These are phyloP conservation scores for Gentiana dahurica DNA, from an alignment of 257 asterid species.

Conservation along the genomic window DNA sequence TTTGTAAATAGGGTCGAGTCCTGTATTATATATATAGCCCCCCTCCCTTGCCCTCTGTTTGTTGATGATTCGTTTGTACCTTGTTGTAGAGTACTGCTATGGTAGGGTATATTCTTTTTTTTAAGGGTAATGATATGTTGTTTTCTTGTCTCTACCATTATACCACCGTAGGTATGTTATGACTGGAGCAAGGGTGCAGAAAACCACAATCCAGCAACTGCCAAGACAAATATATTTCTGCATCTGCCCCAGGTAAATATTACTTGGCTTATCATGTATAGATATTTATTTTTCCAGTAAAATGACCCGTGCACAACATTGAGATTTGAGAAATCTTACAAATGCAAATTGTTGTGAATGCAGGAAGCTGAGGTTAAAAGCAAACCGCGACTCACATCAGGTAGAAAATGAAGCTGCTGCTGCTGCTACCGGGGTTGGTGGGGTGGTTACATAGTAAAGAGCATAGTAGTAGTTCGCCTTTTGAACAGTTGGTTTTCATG, in stretches of 20 bases:
- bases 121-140: background rate
- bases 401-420: constrained; percentile 48
- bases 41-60: too few relatives aligned
- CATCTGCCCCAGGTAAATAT: constrained; percentile 69
- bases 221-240: constrained; percentile 57
- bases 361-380: constrained; percentile 91
- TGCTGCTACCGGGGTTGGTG: constrained; percentile 8
- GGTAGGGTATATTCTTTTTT: background rate
- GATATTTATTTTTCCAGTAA: background rate
- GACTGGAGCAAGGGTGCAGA: constrained; percentile 99
- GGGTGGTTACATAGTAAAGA: too few relatives aligned
- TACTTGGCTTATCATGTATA: background rate
- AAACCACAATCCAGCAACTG: constrained; percentile 83
- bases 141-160: background rate
- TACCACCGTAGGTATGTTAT: constrained; percentile 50
- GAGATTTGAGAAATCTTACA: background rate
- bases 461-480: too few relatives aligned
- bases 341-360: constrained; percentile 5
- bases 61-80: too few relatives aligned
- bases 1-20: too few relatives aligned
- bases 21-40: too few relatives aligned
- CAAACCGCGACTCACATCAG: constrained; percentile 53
- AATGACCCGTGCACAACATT: background rate
- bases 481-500: too few relatives aligned
- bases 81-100: too few relatives aligned